These are phyloP conservation scores for Cercospora sp. DNA, from an alignment of 2,329 filamentous ascomycete genomes.

Conservation along the genomic window DNA sequence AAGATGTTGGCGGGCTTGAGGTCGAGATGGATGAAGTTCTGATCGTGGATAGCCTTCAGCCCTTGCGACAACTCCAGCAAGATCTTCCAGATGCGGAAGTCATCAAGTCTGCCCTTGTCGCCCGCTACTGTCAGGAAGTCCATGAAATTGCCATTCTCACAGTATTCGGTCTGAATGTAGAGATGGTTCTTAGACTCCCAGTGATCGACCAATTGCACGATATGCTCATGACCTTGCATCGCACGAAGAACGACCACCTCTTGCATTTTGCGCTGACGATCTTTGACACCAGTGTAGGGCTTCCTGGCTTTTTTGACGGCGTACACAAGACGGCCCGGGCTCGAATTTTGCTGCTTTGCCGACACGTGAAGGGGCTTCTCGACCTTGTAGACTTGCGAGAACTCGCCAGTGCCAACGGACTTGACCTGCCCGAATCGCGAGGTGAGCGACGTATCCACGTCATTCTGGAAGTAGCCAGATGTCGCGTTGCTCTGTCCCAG, in stretches of 20 bases:
- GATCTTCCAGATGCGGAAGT: slow-evolving; percentile 99
- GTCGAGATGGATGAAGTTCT: slow-evolving; percentile 81
- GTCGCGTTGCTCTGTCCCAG: slow-evolving; percentile 52
- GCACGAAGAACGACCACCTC: slow-evolving; percentile 78
- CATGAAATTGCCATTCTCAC: slow-evolving; percentile 88
- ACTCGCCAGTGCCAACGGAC: slow-evolving; percentile 82
- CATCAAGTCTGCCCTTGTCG: slow-evolving; percentile 81
- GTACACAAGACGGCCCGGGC: slow-evolving; percentile 57
- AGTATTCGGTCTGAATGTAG: slow-evolving; percentile 97
- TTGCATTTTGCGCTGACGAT: slow-evolving; percentile 78
- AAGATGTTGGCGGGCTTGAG: slow-evolving; percentile 83
- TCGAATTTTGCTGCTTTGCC: slow-evolving; percentile 28
- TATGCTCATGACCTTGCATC: slow-evolving; percentile 78
- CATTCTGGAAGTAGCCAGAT: slow-evolving; percentile 66
- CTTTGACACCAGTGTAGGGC: slow-evolving; percentile 72
- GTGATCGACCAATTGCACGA: slow-evolving; percentile 77
- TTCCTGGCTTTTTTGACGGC: slow-evolving; percentile 92
- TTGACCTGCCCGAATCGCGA: slow-evolving; percentile 79
- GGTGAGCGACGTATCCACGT: slow-evolving; percentile 73
- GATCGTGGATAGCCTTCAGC: slow-evolving; percentile 83
- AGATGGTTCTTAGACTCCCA: slow-evolving; percentile 86
- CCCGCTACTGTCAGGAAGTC: slow-evolving; percentile 82
- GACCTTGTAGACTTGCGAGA: slow-evolving; percentile 88
- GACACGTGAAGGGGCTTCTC: slow-evolving; percentile 49
- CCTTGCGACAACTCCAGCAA: slow-evolving; percentile 80